These are phyloP conservation scores for Balamuthia mandrillaris DNA, from an alignment of 208 protist genomes.

Conservation along the genomic window DNA sequence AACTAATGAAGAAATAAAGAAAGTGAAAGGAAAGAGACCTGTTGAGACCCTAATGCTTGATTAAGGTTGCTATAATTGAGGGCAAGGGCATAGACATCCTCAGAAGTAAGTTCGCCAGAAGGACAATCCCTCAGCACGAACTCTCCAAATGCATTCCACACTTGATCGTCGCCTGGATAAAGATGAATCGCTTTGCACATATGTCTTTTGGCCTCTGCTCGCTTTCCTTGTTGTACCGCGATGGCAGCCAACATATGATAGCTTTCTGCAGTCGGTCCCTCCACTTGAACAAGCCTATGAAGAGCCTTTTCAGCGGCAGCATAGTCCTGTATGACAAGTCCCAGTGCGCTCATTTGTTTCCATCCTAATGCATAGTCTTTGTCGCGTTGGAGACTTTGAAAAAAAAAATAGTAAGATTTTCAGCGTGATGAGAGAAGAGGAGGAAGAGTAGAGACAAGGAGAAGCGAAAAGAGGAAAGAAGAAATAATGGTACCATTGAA, in stretches of 20 bases:
- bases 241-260: not conserved
- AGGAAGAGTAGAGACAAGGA: too few species aligned
- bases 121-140: not conserved
- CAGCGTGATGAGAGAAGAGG: too few species aligned
- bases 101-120: not conserved
- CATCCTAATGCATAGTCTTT: not conserved
- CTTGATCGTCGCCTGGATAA: not conserved
- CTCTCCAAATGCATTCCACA: not conserved
- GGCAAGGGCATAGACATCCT: too few species aligned
- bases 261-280: too few species aligned
- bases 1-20: too few species aligned
- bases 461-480: too few species aligned
- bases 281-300: too few species aligned
- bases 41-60: too few species aligned
- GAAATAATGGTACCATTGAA: not conserved
- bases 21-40: too few species aligned
- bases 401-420: not conserved
- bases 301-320: not conserved
- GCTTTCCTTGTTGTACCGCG: not conserved
- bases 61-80: too few species aligned
- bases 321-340: not conserved
- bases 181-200: slow-evolving; percentile 14
- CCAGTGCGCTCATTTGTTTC: slow-evolving; percentile 24
- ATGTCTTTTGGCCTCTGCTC: not conserved
- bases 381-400: not conserved